Base-by-base conservation (phyloP, 179 eudicot species). In the Monotropa hypopitys region DNA sequence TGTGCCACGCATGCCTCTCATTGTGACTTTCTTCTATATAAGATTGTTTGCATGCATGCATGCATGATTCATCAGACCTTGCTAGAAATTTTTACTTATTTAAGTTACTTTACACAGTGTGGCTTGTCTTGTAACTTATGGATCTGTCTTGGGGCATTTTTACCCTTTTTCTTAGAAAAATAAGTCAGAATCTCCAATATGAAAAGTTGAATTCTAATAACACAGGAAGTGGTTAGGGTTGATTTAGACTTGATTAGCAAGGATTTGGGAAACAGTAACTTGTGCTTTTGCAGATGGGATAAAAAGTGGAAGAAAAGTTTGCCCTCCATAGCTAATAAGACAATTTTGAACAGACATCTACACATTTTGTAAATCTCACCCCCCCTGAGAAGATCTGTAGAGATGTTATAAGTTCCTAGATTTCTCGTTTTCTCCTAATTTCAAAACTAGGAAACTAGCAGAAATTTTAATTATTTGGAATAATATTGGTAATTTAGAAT, bases 1-100 rank as follows among this genome's bases (percentile, higher is more conserved):
- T 84, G 78, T 70, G 70, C 33, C 59, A 79, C 72, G 32, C 23
- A 35, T 67, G 40, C 54, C 76, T 77, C 21, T 28, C 3, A 2
- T 49, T n/a, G 16, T 77, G 57, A 46, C 47, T 68, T 76, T n/a
- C 23, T 38, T 21, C 5, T 21, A 15, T 1, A 11, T 49, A 4
- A 13, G 30, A 16, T 20, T 43, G 73, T 73, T 11, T 40, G 56
- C 54, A 0, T 30, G 12, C 28, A 61, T 26, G 67, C 67, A 61
- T 61, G 66, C 35, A 61, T 61, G 66, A 11, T 28, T 53, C 50
- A 35, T 26, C 77, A 23, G 9, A 49, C n/a, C 13, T 9, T 70
- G 56, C 21, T 43, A 70, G 46, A 20, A 33, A 7, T 30, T 35
- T 20, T 30, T 49, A 7, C 18, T 11, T 26, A 47, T 45, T 15